Conservation (phyloP, 495 filamentous ascomycete genomes). For the Pseudevernia furfuracea region DNA sequence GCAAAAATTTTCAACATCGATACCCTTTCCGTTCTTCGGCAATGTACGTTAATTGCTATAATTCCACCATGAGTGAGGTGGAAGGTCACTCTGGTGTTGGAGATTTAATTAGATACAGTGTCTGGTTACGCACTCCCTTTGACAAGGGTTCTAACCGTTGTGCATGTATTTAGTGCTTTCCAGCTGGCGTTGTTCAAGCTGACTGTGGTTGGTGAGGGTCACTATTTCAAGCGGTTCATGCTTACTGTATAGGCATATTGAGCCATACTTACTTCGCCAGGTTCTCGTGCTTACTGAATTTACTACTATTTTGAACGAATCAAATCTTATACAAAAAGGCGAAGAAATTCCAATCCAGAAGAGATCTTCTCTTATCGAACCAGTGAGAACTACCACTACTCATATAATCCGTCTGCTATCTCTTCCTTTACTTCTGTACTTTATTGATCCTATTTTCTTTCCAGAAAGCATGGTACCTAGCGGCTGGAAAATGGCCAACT, state of each 20-base stretch:
- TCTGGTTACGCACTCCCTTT: neutral
- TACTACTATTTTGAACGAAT: neutral
- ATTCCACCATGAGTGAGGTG: neutral
- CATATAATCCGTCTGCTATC: no score
- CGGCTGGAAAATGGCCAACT: no score
- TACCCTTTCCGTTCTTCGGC: constrained; percentile 9
- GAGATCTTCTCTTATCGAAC: neutral
- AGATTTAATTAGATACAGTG: neutral
- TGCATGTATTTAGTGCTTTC: neutral
- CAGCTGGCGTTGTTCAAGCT: neutral
- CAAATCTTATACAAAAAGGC: neutral
- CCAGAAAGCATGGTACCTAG: no score
- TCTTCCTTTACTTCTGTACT: neutral
- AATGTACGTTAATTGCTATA: neutral
- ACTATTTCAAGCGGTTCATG: neutral
- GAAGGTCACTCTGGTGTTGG: neutral
- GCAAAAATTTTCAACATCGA: constrained; percentile 3
- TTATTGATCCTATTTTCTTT: no score
- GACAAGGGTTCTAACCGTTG: neutral
- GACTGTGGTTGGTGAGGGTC: no score
- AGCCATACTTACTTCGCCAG: neutral
- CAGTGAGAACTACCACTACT: no score
- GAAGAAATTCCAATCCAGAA: neutral
- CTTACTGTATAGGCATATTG: neutral
- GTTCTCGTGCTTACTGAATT: neutral